These are phyloP conservation scores for Paecilomyces niveus DNA, from an alignment of 2,329 filamentous ascomycete species.

Conservation along the genomic window DNA sequence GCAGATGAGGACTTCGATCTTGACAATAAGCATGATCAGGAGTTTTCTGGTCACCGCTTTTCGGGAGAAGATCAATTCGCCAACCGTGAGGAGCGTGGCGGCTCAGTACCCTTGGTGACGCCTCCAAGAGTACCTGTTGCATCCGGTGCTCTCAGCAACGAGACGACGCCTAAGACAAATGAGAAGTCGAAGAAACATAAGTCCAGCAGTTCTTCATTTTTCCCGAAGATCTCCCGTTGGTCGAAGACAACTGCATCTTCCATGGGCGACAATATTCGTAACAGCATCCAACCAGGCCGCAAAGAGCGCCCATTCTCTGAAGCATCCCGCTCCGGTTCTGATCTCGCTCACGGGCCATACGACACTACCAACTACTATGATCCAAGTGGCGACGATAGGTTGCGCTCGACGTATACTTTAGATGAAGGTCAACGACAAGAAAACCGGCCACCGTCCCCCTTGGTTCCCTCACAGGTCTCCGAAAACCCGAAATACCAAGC, in stretches of 20 bases:
- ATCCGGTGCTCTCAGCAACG: slow-evolving; percentile 55
- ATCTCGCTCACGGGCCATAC: slow-evolving; percentile 59
- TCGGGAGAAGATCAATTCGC: slow-evolving; percentile 52
- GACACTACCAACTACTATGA: slow-evolving; percentile 39
- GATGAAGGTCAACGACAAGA: slow-evolving; percentile 32
- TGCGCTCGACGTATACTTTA: slow-evolving; percentile 38
- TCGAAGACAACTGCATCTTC: slow-evolving; percentile 93
- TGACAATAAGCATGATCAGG: slow-evolving; percentile 39
- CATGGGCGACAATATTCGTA: slow-evolving; percentile 68
- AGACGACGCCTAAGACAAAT: slow-evolving; percentile 65
- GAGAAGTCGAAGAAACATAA: slow-evolving; percentile 84
- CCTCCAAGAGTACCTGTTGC: slow-evolving; percentile 37
- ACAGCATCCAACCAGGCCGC: slow-evolving; percentile 48
- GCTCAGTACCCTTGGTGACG: slow-evolving; percentile 38
- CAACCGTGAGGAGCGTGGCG: slow-evolving; percentile 30
- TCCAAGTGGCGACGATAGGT: slow-evolving; percentile 37
- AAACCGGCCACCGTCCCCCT: slow-evolving; percentile 51
- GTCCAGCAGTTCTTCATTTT: slow-evolving; percentile 70
- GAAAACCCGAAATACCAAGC: slow-evolving; percentile 58
- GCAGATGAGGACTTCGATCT: slow-evolving; percentile 69
- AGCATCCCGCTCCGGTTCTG: slow-evolving; percentile 70
- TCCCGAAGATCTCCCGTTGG: slow-evolving; percentile 94
- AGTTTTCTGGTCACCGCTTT: slow-evolving; percentile 47
- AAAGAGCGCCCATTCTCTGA: slow-evolving; percentile 56
- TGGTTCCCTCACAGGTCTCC: slow-evolving; percentile 53